A percentile compares a stretch with the other conserved stretches of the same genome.
Evolutionary conservation across 306 rosid species (phyloP).

Genomic region (Aeschynomene evenia): DNA sequence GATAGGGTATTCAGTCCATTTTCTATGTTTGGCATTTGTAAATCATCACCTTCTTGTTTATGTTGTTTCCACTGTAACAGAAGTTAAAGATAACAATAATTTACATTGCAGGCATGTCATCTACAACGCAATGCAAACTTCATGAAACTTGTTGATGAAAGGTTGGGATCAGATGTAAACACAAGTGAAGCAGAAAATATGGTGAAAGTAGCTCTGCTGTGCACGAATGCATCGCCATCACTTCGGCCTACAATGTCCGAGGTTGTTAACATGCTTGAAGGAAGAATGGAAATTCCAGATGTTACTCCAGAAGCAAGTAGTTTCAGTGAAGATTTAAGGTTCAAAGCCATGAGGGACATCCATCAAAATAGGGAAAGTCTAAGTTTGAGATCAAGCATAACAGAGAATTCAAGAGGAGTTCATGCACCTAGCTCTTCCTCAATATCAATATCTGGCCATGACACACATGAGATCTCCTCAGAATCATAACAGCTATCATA

Average conservation of each 20-base stretch:
- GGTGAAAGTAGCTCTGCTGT: conserved; percentile 57
- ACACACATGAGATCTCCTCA: conserved; percentile 17
- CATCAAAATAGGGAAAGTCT: conserved; percentile 30
- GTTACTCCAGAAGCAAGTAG: conserved; percentile 21
- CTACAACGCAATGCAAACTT: conserved; percentile 37
- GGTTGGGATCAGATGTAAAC: conserved; percentile 43
- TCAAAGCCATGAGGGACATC: conserved; percentile 43
- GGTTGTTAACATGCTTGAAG: conserved; percentile 71
- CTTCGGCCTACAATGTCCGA: conserved; percentile 61
- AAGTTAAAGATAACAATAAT: neutral
- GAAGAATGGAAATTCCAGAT: conserved; percentile 41
- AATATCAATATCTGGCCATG: conserved; percentile 12
- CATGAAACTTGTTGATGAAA: conserved; percentile 54
- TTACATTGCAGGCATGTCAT: conserved; percentile 37
- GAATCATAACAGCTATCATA: neutral
- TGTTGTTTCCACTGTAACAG: neutral
- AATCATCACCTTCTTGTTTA: neutral
- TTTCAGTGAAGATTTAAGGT: conserved; percentile 39
- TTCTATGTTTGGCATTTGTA: neutral
- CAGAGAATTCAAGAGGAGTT: conserved; percentile 24
- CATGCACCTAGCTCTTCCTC: conserved; percentile 20
- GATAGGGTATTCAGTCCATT: conserved; percentile 54
- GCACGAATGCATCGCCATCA: conserved; percentile 50
- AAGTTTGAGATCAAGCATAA: conserved; percentile 29
- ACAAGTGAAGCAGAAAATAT: conserved; percentile 42